Percentiles rank a stretch among this genome's conserved stretches.
phyloP scores from a whole-genome alignment of 169 alveolate species.

The Plasmodium inui region DNA sequence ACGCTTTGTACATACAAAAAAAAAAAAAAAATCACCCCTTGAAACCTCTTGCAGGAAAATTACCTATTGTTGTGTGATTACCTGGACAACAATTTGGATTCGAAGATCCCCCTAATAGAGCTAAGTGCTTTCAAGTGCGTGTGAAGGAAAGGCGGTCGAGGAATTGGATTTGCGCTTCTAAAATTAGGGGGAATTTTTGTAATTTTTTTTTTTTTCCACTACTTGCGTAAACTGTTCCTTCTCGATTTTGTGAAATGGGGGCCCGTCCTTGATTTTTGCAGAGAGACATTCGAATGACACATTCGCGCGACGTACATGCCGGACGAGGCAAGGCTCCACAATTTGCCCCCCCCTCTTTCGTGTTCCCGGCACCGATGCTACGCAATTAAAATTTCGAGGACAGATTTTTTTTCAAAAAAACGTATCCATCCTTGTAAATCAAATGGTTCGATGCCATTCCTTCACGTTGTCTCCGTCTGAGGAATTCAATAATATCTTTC shows the following conservation, averaged over 20 bases:
- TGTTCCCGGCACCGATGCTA: background rate
- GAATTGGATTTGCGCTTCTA: background rate
- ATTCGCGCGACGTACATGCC: background rate
- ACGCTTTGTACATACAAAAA: background rate
- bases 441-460: background rate
- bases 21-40: slow-evolving; percentile 2
- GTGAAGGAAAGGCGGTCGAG: background rate
- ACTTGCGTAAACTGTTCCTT: background rate
- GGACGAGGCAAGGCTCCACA: background rate
- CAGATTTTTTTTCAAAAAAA: background rate
- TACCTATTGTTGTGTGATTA: slow-evolving; percentile 17
- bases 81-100: slow-evolving; percentile 43
- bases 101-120: slow-evolving; percentile 58
- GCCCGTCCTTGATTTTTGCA: background rate
- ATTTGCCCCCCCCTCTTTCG: background rate
- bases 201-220: background rate
- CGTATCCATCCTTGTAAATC: slow-evolving; percentile 10
- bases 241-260: background rate
- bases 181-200: background rate
- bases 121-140: slow-evolving; percentile 37
- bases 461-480: slow-evolving; percentile 4
- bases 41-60: slow-evolving; percentile 32
- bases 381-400: background rate
- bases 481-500: slow-evolving; percentile 1
- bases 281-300: background rate